A percentile compares a stretch with the other conserved stretches of the same genome.
phyloP scores from a whole-genome alignment of 2,329 filamentous ascomycete genomes.

The Pleurostoma richardsiae region DNA sequence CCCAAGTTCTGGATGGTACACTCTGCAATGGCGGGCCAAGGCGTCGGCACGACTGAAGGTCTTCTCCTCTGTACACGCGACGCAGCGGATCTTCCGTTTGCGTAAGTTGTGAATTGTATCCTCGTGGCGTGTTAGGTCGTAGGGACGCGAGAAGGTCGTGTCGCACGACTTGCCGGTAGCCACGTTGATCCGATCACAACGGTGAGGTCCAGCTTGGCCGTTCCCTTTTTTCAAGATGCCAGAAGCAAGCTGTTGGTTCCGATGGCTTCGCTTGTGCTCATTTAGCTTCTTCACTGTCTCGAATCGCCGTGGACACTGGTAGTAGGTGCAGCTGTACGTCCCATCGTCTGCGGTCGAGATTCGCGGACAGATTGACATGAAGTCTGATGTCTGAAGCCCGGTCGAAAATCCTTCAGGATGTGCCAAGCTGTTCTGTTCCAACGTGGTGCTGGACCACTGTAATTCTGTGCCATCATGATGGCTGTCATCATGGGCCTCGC shows the following conservation, averaged over 20 bases:
- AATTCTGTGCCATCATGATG: no score
- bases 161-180: constrained; percentile 93
- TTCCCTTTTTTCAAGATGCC: constrained; percentile 43
- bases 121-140: constrained; percentile 93
- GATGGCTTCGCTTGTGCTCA: constrained; percentile 92
- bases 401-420: no score
- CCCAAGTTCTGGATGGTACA: constrained; percentile 86
- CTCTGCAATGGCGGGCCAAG: constrained; percentile 86
- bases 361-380: no score
- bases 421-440: no score
- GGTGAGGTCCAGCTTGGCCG: constrained; percentile 88
- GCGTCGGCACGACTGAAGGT: constrained; percentile 95
- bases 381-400: no score
- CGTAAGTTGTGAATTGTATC: constrained; percentile 94
- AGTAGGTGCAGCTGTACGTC: constrained; percentile 94
- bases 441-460: no score
- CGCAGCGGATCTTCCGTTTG: constrained; percentile 91
- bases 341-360: constrained; percentile 65
- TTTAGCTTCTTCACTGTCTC: constrained; percentile 82
- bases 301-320: constrained; percentile 83
- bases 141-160: constrained; percentile 89
- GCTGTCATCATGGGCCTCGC: no score
- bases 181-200: constrained; percentile 88
- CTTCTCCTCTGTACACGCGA: constrained; percentile 92
- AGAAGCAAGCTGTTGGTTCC: constrained; percentile 64